Evolutionary conservation across 495 filamentous ascomycete genomes (phyloP).

Genomic region (Sabuloglossum arenarium): DNA sequence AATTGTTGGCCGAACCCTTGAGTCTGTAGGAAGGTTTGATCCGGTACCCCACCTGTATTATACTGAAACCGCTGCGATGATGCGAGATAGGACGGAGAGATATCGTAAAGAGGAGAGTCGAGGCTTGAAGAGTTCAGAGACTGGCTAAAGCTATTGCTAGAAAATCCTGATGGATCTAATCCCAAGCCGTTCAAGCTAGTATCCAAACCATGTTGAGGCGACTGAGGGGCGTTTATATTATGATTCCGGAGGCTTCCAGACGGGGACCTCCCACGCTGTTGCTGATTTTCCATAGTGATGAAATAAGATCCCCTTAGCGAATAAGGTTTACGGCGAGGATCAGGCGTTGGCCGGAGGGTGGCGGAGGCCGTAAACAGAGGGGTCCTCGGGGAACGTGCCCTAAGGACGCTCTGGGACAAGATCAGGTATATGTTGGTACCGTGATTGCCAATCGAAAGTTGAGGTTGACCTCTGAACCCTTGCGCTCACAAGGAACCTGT

Average conservation of each 20-base stretch:
- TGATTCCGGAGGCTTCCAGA: neutral
- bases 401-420: neutral
- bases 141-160: neutral
- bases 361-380: neutral
- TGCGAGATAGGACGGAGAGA: neutral
- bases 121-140: neutral
- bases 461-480: neutral
- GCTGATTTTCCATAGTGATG: neutral
- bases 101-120: neutral
- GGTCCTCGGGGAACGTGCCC: neutral
- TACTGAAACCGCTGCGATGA: neutral
- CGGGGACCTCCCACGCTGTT: slow-evolving; percentile 1
- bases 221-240: neutral
- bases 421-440: neutral
- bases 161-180: slow-evolving; percentile 1
- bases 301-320: neutral
- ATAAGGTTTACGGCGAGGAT: neutral
- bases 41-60: neutral
- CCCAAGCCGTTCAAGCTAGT: neutral
- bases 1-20: neutral
- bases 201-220: neutral
- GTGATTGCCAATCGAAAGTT: neutral
- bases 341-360: neutral
- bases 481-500: neutral
- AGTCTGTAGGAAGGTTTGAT: neutral